Evolutionary conservation across 345 rosid species (phyloP).

Genomic region (Pistacia atlantica): DNA sequence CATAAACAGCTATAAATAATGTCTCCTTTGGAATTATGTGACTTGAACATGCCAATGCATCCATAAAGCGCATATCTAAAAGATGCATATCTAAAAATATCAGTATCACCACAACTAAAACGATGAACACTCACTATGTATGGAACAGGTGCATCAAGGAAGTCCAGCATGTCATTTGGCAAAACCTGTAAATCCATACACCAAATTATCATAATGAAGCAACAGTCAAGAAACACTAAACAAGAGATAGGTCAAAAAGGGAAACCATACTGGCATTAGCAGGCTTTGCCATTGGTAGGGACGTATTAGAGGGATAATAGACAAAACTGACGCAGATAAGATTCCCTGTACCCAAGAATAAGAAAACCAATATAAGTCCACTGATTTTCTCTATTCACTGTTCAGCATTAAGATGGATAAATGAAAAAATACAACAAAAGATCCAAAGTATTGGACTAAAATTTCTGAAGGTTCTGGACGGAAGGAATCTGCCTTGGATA

Average conservation of each 20-base stretch:
- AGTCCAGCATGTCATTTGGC: slow-evolving; percentile 95
- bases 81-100: not conserved
- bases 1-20: not conserved
- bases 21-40: not conserved
- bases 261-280: slow-evolving; percentile 76
- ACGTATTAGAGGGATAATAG: slow-evolving; percentile 76
- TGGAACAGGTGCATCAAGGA: slow-evolving; percentile 97
- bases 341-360: slow-evolving; percentile 57
- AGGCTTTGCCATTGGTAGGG: slow-evolving; percentile 98
- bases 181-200: slow-evolving; percentile 61
- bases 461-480: not conserved
- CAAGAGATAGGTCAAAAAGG: not conserved
- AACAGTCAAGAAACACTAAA: not conserved
- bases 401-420: not conserved
- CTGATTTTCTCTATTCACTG: not conserved
- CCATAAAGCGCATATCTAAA: not conserved
- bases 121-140: slow-evolving; percentile 66
- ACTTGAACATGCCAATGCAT: not conserved
- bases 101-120: not conserved
- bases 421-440: not conserved
- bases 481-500: not conserved
- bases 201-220: slow-evolving; percentile 15
- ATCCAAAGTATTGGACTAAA: not conserved
- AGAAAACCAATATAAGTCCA: slow-evolving; percentile 11
- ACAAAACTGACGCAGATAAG: slow-evolving; percentile 79